phyloP scores from a whole-genome alignment of 1,139 yeast species.

The Nakaseomyces sp. region DNA sequence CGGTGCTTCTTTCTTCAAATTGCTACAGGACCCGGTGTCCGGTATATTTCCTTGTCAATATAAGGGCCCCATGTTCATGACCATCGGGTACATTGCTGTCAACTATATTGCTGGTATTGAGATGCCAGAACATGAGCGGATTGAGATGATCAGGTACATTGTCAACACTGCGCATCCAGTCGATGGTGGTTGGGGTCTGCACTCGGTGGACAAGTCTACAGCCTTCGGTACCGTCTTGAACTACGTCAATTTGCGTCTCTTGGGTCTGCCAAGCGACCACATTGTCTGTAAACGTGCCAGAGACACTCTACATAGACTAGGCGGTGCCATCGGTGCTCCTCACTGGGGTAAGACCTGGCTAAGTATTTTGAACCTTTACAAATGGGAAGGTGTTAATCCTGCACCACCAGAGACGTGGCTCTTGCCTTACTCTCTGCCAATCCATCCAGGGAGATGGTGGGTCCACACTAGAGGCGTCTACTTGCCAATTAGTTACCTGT shows the following conservation, averaged over 20 bases:
- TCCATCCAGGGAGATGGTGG: constrained; percentile 99
- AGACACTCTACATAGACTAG: constrained; percentile 55
- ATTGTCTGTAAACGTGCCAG: constrained; percentile 78
- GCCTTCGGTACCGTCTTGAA: constrained; percentile 91
- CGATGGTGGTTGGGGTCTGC: constrained; percentile 99
- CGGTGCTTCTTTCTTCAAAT: constrained; percentile 62
- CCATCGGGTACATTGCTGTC: constrained; percentile 77
- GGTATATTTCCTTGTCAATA: constrained; percentile 91
- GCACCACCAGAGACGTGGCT: constrained; percentile 96
- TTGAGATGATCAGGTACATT: constrained; percentile 72
- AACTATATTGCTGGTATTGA: constrained; percentile 60
- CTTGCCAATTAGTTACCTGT: constrained; percentile 75
- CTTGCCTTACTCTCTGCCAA: constrained; percentile 68
- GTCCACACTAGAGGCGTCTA: constrained; percentile 94
- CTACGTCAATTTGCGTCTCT: constrained; percentile 65
- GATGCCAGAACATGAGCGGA: constrained; percentile 56
- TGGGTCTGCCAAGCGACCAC: constrained; percentile 69
- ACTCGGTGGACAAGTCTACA: constrained; percentile 83
- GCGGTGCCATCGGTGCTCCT: constrained; percentile 86
- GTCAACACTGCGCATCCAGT: constrained; percentile 91
- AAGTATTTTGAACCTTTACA: constrained; percentile 66
- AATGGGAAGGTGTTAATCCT: constrained; percentile 97
- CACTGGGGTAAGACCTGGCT: constrained; percentile 99
- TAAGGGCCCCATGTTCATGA: constrained; percentile 97
- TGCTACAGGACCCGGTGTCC: constrained; percentile 59